Percentiles rank a stretch among this genome's conserved stretches.
phyloP scores from a whole-genome alignment of 306 rosid genomes.

The Vigna unguiculata region DNA sequence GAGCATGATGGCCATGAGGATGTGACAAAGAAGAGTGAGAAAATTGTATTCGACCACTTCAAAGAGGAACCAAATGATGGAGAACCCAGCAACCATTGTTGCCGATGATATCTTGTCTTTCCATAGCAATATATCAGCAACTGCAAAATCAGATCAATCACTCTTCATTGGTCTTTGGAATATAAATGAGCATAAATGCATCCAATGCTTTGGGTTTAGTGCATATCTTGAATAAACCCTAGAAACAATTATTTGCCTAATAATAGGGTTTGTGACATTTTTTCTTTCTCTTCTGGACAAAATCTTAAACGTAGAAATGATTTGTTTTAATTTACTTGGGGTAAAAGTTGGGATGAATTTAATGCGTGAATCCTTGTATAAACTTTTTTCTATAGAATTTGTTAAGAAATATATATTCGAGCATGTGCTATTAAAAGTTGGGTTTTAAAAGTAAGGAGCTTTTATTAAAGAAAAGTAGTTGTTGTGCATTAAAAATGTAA shows the following conservation, averaged over 20 bases:
- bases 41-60: slow-evolving; percentile 69
- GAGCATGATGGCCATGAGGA: slow-evolving; percentile 59
- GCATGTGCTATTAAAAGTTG: background rate
- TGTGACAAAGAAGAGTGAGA: slow-evolving; percentile 59
- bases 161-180: background rate
- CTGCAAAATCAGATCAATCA: slow-evolving; percentile 52
- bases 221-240: background rate
- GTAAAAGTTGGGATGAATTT: background rate
- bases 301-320: background rate
- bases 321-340: background rate
- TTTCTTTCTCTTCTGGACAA: background rate
- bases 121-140: slow-evolving; percentile 72
- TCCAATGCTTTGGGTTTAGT: background rate
- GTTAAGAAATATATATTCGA: background rate
- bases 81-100: slow-evolving; percentile 52
- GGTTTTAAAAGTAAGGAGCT: background rate
- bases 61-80: slow-evolving; percentile 60
- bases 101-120: slow-evolving; percentile 60
- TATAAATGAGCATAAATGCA: slow-evolving; percentile 7
- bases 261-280: background rate
- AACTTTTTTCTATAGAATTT: background rate
- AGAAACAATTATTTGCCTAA: background rate
- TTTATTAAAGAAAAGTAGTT: background rate
- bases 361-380: background rate
- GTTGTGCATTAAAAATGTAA: background rate